Evolutionary conservation across 495 filamentous ascomycete species (phyloP).

Genomic region (Glonium stellatum): DNA sequence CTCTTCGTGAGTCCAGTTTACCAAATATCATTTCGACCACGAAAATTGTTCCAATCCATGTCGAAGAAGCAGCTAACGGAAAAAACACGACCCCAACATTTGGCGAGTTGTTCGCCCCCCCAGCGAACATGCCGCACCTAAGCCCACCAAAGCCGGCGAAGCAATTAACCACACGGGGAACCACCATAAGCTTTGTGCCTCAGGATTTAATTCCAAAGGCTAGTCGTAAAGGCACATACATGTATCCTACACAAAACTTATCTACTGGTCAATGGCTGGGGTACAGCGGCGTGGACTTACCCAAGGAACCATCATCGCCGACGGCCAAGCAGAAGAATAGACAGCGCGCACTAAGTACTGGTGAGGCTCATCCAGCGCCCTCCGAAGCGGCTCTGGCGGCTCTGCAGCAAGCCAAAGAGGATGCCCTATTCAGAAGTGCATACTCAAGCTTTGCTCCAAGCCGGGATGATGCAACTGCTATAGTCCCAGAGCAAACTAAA

Average conservation of each 20-base stretch:
- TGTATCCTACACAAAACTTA: slow-evolving; percentile 44
- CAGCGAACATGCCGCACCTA: slow-evolving; percentile 56
- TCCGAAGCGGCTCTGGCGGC: slow-evolving; percentile 41
- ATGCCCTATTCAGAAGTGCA: slow-evolving; percentile 69
- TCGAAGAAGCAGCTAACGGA: slow-evolving; percentile 29
- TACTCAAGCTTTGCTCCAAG: slow-evolving; percentile 86
- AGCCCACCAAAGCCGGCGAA: slow-evolving; percentile 66
- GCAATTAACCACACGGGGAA: slow-evolving; percentile 51
- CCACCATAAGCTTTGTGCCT: slow-evolving; percentile 49
- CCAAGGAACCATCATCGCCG: slow-evolving; percentile 50
- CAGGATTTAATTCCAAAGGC: slow-evolving; percentile 46
- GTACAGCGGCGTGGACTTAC: slow-evolving; percentile 46
- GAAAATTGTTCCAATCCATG: slow-evolving; percentile 53
- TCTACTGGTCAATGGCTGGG: slow-evolving; percentile 62
- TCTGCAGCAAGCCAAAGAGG: slow-evolving; percentile 56
- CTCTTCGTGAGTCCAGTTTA: slow-evolving; percentile 56
- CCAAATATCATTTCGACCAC: slow-evolving; percentile 69
- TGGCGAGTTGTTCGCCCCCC: slow-evolving; percentile 73
- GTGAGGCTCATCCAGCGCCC: slow-evolving; percentile 49
- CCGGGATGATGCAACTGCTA: slow-evolving; percentile 68
- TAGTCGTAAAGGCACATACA: slow-evolving; percentile 49
- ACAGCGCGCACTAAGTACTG: slow-evolving; percentile 63
- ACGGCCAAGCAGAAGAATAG: slow-evolving; percentile 59
- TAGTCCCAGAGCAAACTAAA: slow-evolving; percentile 63
- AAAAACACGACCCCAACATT: slow-evolving; percentile 55